Base-by-base conservation (phyloP, 345 rosid species). In the Pistacia atlantica region DNA sequence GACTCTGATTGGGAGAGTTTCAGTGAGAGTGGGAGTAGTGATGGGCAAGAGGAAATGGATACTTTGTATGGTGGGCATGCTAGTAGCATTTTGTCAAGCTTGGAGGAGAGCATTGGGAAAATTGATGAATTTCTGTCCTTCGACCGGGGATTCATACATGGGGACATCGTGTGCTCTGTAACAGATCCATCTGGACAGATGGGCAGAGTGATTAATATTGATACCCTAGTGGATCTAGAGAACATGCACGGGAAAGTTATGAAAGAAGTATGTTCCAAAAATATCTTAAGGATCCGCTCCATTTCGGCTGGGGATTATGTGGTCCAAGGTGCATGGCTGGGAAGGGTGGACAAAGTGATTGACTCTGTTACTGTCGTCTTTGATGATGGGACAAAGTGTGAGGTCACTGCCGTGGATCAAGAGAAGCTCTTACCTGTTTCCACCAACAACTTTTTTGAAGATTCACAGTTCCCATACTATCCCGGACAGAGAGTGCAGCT, bases 1-100 rank as follows among this genome's bases (percentile, higher is more conserved):
- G 99, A 90, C 76, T 91, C 90, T 79, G 99, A 92, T 68, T 96
- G 98, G 98, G 99, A 96, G 28, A 90, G 85, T 80, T 85, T 75
- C 76, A 95, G 99, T 72, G 98, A 89, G 75, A 89, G 95, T 75
- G 85, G 88, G 38, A 88, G 94, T 81, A 91, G 97, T 71, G 99
- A 86, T 76, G 92, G 82, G 69, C 91, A 81, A 3, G 97, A 90
- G 68, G 96, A 89, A 72, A 85, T 80, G 12, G 90, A 90, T 20
- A 81, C 85, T 73, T 71, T 83, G 46, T 93, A 83, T 37, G 84
- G 87, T 6, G 93, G 93, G 60, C 88, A 63, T 20, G 98, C 99
- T 67, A 82, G 75, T 49, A 80, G 77, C 88, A 90, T 96, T 58
- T 85, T 96, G 81, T 90, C 95, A 71, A 87, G 89, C 85, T 90